Conservation (phyloP, 1,139 yeast genomes). For the Saccharomycopsis crataegensis region DNA sequence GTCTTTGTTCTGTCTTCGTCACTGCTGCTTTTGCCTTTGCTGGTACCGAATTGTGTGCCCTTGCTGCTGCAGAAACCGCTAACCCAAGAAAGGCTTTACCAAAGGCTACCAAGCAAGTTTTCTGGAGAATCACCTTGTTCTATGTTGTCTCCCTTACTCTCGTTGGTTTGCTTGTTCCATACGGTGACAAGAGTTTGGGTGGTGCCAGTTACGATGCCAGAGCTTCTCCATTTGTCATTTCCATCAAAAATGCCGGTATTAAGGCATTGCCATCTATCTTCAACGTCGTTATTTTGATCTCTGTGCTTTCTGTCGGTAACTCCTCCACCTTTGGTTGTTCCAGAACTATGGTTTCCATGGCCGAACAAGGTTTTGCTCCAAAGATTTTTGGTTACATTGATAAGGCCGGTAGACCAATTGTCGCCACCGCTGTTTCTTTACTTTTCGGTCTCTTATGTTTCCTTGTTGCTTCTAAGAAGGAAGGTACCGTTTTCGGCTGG, state of each 20-base stretch:
- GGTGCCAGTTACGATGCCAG: slow-evolving; percentile 43
- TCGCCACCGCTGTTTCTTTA: slow-evolving; percentile 45
- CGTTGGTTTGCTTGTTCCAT: slow-evolving; percentile 66
- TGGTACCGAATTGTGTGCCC: slow-evolving; percentile 71
- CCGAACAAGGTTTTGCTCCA: slow-evolving; percentile 60
- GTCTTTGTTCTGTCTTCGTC: slow-evolving; percentile 44
- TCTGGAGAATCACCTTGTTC: slow-evolving; percentile 66
- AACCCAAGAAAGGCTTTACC: slow-evolving; percentile 71
- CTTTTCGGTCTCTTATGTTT: slow-evolving; percentile 52
- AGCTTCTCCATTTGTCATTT: slow-evolving; percentile 48
- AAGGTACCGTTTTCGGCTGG: slow-evolving; percentile 58
- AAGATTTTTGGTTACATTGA: slow-evolving; percentile 50
- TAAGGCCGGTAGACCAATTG: slow-evolving; percentile 57
- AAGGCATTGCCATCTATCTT: slow-evolving; percentile 42
- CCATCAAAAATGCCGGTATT: slow-evolving; percentile 42
- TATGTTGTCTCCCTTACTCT: slow-evolving; percentile 55
- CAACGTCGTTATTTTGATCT: slow-evolving; percentile 46
- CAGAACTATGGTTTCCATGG: slow-evolving; percentile 59
- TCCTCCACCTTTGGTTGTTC: slow-evolving; percentile 60
- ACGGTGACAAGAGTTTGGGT: slow-evolving; percentile 43
- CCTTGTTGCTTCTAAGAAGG: slow-evolving; percentile 53
- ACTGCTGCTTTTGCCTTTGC: slow-evolving; percentile 53
- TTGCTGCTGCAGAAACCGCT: slow-evolving; percentile 80
- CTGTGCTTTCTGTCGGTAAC: slow-evolving; percentile 64
- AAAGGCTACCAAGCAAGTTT: slow-evolving; percentile 66